These are phyloP conservation scores for Exutisphaerella laricina DNA, from an alignment of 2,329 filamentous ascomycete genomes.

Conservation along the genomic window DNA sequence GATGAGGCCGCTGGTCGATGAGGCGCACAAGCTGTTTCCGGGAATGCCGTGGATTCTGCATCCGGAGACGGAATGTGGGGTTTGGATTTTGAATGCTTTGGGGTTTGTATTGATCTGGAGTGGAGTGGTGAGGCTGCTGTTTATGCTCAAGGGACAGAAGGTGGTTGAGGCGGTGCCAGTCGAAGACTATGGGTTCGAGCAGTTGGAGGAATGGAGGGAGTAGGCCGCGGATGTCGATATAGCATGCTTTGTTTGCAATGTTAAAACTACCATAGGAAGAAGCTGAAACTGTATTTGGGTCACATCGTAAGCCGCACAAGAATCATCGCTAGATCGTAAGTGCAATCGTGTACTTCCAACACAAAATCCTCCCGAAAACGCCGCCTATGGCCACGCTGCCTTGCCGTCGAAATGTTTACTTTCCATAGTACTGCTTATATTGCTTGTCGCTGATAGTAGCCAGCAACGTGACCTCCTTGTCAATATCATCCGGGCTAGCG, in stretches of 20 bases:
- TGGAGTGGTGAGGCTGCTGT: constrained; percentile 16
- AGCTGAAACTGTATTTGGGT: no score
- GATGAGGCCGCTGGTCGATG: constrained; percentile 23
- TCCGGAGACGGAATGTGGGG: constrained; percentile 23
- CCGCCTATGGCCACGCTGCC: no score
- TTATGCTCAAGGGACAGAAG: constrained; percentile 17
- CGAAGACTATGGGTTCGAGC: constrained; percentile 27
- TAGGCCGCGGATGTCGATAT: no score
- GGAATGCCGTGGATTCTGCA: constrained; percentile 22
- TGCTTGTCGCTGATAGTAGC: constrained; percentile 1
- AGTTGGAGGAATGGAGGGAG: constrained; percentile 51
- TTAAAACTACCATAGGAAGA: no score
- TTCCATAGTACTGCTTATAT: background rate
- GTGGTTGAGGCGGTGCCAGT: constrained; percentile 23
- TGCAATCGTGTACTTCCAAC: no score
- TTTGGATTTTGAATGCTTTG: constrained; percentile 15
- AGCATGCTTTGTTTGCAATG: no score
- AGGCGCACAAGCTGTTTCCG: constrained; percentile 26
- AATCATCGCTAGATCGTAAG: no score
- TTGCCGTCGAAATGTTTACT: no score
- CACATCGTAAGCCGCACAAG: no score
- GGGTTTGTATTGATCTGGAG: constrained; percentile 12
- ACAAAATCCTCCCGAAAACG: no score
- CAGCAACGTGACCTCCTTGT: background rate
- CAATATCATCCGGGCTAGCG: background rate